Conservation (phyloP, 768 basidiomycete genomes). For the Russula emetica region DNA sequence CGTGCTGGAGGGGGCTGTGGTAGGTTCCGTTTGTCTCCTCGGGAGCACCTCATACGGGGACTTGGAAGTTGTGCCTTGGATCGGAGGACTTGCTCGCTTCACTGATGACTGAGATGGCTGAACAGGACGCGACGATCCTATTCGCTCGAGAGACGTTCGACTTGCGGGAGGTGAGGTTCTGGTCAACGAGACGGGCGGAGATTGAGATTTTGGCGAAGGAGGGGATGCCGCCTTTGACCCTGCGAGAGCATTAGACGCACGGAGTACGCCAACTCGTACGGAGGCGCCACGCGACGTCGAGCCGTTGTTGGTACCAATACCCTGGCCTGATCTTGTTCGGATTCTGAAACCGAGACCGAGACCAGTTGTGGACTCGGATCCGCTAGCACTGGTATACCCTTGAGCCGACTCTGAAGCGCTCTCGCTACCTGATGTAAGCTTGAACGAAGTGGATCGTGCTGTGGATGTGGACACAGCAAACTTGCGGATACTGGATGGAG, state of each 20-base stretch:
- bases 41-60: background rate
- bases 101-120: slow-evolving; percentile 6
- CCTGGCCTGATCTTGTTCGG: slow-evolving; percentile 14
- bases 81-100: slow-evolving; percentile 18
- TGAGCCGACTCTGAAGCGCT: slow-evolving; percentile 23
- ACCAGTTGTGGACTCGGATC: slow-evolving; percentile 23
- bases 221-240: slow-evolving; percentile 9
- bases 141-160: slow-evolving; percentile 15
- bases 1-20: background rate
- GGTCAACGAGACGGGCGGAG: background rate
- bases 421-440: slow-evolving; percentile 21
- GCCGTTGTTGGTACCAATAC: background rate
- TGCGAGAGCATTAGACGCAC: slow-evolving; percentile 12
- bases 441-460: slow-evolving; percentile 13
- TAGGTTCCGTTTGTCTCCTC: slow-evolving; percentile 9
- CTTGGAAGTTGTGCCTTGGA: slow-evolving; percentile 3
- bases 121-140: background rate
- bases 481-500: slow-evolving; percentile 14
- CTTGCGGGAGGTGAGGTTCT: slow-evolving; percentile 7
- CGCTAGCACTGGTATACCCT: slow-evolving; percentile 22
- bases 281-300: slow-evolving; percentile 15
- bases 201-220: slow-evolving; percentile 12
- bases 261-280: slow-evolving; percentile 20
- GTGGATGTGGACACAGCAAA: slow-evolving; percentile 16
- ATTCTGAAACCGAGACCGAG: slow-evolving; percentile 26